A percentile compares a stretch with the other conserved stretches of the same genome.
phyloP scores from a whole-genome alignment of 2,329 filamentous ascomycete genomes.

The Daldinia sp. region DNA sequence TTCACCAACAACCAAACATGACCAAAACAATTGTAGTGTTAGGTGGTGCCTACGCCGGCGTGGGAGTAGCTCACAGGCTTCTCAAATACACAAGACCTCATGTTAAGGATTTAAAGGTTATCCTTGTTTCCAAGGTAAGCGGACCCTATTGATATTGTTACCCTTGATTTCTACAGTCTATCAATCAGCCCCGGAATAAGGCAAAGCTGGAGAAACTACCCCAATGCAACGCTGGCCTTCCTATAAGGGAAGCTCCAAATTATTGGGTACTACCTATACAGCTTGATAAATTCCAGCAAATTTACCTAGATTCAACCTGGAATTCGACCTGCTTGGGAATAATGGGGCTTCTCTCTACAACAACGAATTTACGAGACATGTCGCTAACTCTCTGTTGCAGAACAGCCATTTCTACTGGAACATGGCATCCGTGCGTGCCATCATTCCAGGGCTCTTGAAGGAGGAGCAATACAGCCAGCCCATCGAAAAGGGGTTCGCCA shows the following conservation, averaged over 20 bases:
- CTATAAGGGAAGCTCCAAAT: slow-evolving; percentile 13
- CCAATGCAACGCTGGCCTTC: slow-evolving; percentile 5
- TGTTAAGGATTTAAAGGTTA: slow-evolving; percentile 63
- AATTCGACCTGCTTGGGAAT: slow-evolving; percentile 11
- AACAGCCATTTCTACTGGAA: slow-evolving; percentile 72
- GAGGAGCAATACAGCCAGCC: slow-evolving; percentile 64
- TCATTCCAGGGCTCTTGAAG: slow-evolving; percentile 63
- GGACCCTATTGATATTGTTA: neutral
- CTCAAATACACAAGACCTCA: slow-evolving; percentile 63
- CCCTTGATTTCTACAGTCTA: neutral
- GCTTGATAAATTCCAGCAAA: slow-evolving; percentile 15
- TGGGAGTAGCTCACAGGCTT: slow-evolving; percentile 66
- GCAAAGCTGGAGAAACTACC: slow-evolving; percentile 11
- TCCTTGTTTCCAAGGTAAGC: slow-evolving; percentile 67
- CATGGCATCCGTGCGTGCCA: slow-evolving; percentile 66
- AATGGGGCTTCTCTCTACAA: neutral
- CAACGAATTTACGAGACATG: neutral
- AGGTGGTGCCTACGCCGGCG: slow-evolving; percentile 66
- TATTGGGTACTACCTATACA: slow-evolving; percentile 14
- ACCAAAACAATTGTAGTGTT: slow-evolving; percentile 66
- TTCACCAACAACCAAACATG: slow-evolving; percentile 53
- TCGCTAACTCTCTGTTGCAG: slow-evolving; percentile 50
- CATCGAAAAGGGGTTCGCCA: slow-evolving; percentile 62
- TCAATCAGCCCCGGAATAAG: neutral
- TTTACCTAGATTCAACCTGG: slow-evolving; percentile 28